Base-by-base conservation (phyloP, 2,329 filamentous ascomycete genomes). In the Thielaviopsis ethacetica region DNA sequence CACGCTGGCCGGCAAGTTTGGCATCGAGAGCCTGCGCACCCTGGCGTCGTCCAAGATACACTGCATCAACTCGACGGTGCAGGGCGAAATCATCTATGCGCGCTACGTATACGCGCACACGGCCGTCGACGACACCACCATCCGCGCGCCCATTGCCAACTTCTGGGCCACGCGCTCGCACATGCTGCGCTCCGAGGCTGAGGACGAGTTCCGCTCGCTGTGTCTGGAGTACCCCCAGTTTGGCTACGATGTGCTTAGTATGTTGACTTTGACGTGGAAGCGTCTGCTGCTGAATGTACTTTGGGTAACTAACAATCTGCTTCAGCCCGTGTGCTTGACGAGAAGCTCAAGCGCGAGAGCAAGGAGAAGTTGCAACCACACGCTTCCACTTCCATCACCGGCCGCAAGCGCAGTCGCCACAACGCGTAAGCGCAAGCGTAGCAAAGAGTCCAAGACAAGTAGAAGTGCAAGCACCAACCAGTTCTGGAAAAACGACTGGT, bases 141-240 rank as follows among this genome's bases (percentile, higher is more conserved):
- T 95, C 65, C 83, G 90, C 65, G 86, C 82, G 63, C 89, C 90
- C 1, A 83, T 95, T 56, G 89, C 88, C n/a, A 85, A 84, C 58
- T 95, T 94, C 75, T 95, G 90, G 90, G 89, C 89, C 5, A 85
- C 81, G 53, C 78, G 87, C 62, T 84, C 81, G 61, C 89, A 93
- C 72, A 84, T 88, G 13, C 75, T 95, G 63, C 85, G 91, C 19
- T 79, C 91, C 71, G 88, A 95, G 71, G 88, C 90, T 44, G 88
- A 94, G 71, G 79, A 81, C 6, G 88, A 94, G 72, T 95, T 95
- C 79, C 83, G 84, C 69, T 71, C 78, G 53, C 81, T 95, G 71
- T 95, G 91, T 73, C 73, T 95, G 69, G 87, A 95, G 72, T 90
- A 84, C 68, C 91, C 91, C 19, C 86, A 94, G 68, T 96, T 96